A percentile compares a stretch with the other conserved stretches of the same genome.
Conservation (phyloP, 208 protist genomes). For the Acanthamoeba lugdunensis region DNA sequence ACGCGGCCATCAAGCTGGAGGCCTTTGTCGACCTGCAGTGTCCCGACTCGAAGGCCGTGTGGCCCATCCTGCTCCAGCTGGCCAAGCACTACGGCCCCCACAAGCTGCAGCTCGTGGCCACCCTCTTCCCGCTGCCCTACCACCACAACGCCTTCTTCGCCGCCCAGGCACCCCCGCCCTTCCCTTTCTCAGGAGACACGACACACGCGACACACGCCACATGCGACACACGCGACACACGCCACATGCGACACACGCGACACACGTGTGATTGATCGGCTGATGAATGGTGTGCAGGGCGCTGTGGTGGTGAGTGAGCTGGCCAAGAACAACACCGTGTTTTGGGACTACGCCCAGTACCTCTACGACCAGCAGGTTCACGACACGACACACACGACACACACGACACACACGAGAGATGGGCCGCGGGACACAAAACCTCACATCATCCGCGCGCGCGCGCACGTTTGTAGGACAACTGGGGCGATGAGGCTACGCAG, state of each 20-base stretch:
- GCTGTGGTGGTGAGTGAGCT: constrained; percentile 62
- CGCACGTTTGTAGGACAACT: neutral
- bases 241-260: too few relatives aligned
- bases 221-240: too few relatives aligned
- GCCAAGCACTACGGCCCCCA: constrained; percentile 71
- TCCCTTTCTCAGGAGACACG: too few relatives aligned
- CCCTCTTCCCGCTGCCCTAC: constrained; percentile 78
- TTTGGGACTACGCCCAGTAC: constrained; percentile 51
- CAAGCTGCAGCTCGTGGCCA: constrained; percentile 64
- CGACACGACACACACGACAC: neutral
- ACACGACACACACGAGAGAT: neutral
- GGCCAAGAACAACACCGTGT: constrained; percentile 56
- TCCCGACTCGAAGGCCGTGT: constrained; percentile 72
- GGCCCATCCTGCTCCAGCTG: neutral
- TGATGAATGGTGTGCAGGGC: neutral
- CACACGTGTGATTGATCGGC: too few relatives aligned
- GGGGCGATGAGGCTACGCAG: constrained; percentile 15
- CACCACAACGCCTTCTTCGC: constrained; percentile 80
- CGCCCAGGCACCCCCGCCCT: constrained; percentile 64
- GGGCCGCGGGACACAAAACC: neutral
- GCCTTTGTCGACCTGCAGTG: constrained; percentile 78
- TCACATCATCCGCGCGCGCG: neutral
- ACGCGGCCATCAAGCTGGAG: constrained; percentile 74
- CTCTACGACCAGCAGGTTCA: constrained; percentile 23
- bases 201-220: too few relatives aligned